These are phyloP conservation scores for Knufia fluminis DNA, from an alignment of 2,329 filamentous ascomycete genomes.

Conservation along the genomic window DNA sequence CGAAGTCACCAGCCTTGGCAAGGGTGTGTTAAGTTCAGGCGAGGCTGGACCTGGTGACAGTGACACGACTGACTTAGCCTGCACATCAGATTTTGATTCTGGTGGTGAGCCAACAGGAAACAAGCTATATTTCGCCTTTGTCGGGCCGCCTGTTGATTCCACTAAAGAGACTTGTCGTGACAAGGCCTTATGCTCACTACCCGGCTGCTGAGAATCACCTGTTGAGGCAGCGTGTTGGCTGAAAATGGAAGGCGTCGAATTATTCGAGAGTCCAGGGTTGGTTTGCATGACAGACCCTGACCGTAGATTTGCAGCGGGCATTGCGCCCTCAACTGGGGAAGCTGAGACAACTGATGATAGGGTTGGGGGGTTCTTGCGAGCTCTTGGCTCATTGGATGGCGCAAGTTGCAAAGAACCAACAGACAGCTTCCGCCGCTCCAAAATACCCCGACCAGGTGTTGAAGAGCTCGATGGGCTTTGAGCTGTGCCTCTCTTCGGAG, in stretches of 20 bases:
- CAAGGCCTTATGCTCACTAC: constrained; percentile 1
- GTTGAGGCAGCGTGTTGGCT: not conserved
- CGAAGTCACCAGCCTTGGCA: not conserved
- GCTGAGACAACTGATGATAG: constrained; percentile 4
- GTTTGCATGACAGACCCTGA: not conserved
- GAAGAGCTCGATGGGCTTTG: not conserved
- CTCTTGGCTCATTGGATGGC: not conserved
- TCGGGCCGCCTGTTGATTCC: constrained; percentile 3
- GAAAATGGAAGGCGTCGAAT: constrained; percentile 8
- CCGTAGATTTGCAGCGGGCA: not conserved
- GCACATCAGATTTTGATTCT: constrained; percentile 3
- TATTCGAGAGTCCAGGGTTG: not conserved
- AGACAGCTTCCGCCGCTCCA: constrained; percentile 5
- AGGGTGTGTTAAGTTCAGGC: not conserved
- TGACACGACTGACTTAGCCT: not conserved
- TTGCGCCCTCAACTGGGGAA: constrained; percentile 4
- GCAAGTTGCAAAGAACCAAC: not conserved
- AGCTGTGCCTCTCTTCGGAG: not conserved
- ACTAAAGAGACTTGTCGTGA: not conserved
- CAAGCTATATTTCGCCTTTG: constrained; percentile 15
- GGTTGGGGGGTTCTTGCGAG: not conserved
- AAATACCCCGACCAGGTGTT: not conserved
- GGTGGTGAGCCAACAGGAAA: constrained; percentile 14
- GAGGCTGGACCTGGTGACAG: not conserved
- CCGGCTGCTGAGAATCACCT: not conserved